A percentile compares a stretch with the other conserved stretches of the same genome.
Conservation (phyloP, 805 yeast species). For the Saccharomycopsis sp. region DNA sequence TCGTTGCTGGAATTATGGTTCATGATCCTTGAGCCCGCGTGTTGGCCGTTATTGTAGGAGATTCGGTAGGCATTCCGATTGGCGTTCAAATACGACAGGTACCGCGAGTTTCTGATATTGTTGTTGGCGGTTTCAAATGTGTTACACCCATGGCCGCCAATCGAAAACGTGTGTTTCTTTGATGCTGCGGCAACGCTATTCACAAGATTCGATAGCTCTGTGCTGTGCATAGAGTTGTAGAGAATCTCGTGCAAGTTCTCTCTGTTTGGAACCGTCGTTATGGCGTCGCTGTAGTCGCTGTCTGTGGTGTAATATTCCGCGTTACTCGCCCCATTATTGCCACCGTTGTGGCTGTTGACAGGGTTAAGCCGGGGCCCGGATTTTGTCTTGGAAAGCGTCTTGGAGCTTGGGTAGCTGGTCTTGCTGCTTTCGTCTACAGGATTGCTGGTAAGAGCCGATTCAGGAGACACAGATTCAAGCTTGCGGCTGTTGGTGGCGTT, state of each 20-base stretch:
- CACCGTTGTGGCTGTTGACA: background rate
- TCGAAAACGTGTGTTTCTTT: background rate
- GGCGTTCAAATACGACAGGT: constrained; percentile 1
- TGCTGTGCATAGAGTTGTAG: background rate
- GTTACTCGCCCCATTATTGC: background rate
- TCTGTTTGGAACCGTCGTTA: background rate
- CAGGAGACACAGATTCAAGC: background rate
- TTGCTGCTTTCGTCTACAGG: background rate
- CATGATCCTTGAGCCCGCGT: background rate
- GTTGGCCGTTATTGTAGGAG: background rate
- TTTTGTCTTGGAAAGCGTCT: background rate
- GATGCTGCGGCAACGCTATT: background rate
- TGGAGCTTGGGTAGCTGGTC: background rate
- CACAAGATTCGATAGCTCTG: background rate
- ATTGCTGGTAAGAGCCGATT: background rate
- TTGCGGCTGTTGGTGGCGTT: background rate
- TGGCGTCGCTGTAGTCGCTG: constrained; percentile 1
- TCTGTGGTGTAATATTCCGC: background rate
- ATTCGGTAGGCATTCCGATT: background rate
- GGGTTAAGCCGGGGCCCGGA: background rate
- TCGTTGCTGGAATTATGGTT: background rate
- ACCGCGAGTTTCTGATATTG: background rate
- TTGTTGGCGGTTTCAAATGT: background rate
- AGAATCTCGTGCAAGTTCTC: background rate
- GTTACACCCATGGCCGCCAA: background rate